Percentiles rank a stretch among this genome's conserved stretches.
Conservation (phyloP, 139 green algal genomes). For the Micractinium sp. region DNA sequence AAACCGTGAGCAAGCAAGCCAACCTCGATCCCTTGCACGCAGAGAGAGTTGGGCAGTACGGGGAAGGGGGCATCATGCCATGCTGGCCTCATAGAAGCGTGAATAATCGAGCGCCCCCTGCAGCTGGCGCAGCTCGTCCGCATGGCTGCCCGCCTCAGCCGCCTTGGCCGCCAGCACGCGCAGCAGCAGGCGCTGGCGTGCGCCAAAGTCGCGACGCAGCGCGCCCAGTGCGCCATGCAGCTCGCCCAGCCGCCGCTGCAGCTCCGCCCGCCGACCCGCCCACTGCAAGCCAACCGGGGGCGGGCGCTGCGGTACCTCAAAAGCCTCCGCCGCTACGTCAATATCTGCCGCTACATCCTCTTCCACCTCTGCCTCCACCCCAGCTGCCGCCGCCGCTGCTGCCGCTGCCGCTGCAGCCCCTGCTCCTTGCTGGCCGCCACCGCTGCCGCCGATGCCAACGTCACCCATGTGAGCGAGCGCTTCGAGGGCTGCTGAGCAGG, state of each 20-base stretch:
- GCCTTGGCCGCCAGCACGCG: conserved; percentile 30
- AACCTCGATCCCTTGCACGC: too few relatives aligned
- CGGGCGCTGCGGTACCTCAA: not conserved
- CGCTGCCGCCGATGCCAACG: not conserved
- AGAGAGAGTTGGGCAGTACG: too few relatives aligned
- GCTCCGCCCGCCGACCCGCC: conserved; percentile 6
- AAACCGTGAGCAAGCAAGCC: too few relatives aligned
- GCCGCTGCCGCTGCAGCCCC: not conserved
- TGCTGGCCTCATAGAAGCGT: not conserved
- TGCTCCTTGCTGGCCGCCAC: not conserved
- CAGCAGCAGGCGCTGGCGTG: conserved; percentile 26
- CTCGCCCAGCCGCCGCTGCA: not conserved
- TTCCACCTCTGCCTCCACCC: not conserved
- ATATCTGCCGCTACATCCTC: not conserved
- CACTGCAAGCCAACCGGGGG: not conserved
- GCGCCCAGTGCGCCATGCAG: not conserved
- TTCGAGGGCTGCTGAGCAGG: not conserved
- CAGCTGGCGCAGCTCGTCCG: conserved; percentile 28
- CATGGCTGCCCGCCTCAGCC: conserved; percentile 29
- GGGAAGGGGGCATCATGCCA: not conserved
- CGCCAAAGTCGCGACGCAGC: not conserved
- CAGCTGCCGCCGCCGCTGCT: not conserved
- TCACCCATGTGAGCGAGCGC: not conserved
- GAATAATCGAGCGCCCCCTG: conserved; percentile 25
- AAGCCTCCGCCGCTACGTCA: not conserved